Evolutionary conservation across 495 filamentous ascomycete genomes (phyloP).

Genomic region (Podospora australis): DNA sequence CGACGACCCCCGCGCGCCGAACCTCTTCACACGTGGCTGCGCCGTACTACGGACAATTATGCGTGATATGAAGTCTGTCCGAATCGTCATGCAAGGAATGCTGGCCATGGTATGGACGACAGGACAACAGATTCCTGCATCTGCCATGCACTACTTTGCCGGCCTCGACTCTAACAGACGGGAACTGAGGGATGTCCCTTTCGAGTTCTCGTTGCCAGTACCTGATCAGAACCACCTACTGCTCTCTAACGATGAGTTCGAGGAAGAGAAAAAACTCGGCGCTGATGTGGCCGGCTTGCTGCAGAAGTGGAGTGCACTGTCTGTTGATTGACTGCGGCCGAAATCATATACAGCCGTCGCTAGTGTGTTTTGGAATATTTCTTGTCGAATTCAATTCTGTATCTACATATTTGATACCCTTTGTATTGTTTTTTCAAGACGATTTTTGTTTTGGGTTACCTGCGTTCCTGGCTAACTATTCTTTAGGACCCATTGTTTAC

Average conservation of each 20-base stretch:
- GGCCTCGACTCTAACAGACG: neutral
- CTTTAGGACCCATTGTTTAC: no score
- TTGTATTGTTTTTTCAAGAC: no score
- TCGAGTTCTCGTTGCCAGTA: conserved; percentile 3
- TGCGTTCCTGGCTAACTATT: no score
- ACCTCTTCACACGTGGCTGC: conserved; percentile 13
- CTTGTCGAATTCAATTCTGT: no score
- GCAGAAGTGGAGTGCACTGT: conserved; percentile 6
- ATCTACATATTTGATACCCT: no score
- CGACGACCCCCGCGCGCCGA: conserved; percentile 24
- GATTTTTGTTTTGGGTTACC: no score
- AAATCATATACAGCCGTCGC: no score
- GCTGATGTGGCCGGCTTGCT: conserved; percentile 2
- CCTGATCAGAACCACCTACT: neutral
- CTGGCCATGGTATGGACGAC: conserved; percentile 1
- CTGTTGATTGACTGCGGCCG: conserved; percentile 2
- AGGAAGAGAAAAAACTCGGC: neutral
- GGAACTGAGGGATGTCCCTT: conserved; percentile 6
- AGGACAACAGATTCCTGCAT: neutral
- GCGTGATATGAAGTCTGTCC: neutral
- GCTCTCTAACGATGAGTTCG: neutral
- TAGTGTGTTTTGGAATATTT: no score
- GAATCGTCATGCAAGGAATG: conserved; percentile 7
- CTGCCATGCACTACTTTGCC: conserved; percentile 3
- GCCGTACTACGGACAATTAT: neutral